These are phyloP conservation scores for Ensete ventricosum DNA, from an alignment of 176 grass and related monocot species.

Conservation along the genomic window DNA sequence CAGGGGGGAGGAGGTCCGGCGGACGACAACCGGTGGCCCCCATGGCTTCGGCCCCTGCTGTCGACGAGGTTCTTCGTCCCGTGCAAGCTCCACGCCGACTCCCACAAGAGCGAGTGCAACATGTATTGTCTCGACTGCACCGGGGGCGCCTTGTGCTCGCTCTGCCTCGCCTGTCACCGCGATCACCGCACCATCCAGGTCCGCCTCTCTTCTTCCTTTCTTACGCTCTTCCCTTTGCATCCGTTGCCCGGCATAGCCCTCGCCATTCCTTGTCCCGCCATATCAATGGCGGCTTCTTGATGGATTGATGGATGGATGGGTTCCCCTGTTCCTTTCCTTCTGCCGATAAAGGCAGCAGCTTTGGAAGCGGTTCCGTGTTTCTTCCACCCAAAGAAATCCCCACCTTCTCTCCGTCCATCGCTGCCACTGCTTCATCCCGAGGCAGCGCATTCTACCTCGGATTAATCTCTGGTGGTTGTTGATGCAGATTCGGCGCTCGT, in stretches of 20 bases:
- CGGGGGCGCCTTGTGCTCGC: slow-evolving; percentile 70
- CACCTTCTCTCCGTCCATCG: neutral
- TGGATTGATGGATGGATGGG: no score
- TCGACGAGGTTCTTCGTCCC: slow-evolving; percentile 75
- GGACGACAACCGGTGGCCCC: slow-evolving; percentile 59
- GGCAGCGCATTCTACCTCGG: no score
- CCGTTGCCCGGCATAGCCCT: no score
- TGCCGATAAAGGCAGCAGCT: neutral
- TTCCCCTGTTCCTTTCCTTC: neutral
- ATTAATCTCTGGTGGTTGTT: no score
- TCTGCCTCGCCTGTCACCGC: slow-evolving; percentile 65
- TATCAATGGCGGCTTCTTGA: neutral
- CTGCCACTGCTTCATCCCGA: neutral
- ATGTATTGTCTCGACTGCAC: slow-evolving; percentile 95
- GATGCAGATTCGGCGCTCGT: slow-evolving; percentile 80
- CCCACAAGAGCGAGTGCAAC: slow-evolving; percentile 90
- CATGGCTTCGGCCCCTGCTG: slow-evolving; percentile 84
- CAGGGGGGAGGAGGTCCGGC: slow-evolving; percentile 19
- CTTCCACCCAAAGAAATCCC: neutral
- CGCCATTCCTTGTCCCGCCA: neutral
- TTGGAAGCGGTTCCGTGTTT: neutral
- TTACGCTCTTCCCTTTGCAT: neutral
- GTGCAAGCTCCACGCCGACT: slow-evolving; percentile 63
- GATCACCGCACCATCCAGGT: slow-evolving; percentile 85
- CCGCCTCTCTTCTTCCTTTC: neutral